phyloP scores from a whole-genome alignment of 768 basidiomycete genomes.

The Pholiota molesta region DNA sequence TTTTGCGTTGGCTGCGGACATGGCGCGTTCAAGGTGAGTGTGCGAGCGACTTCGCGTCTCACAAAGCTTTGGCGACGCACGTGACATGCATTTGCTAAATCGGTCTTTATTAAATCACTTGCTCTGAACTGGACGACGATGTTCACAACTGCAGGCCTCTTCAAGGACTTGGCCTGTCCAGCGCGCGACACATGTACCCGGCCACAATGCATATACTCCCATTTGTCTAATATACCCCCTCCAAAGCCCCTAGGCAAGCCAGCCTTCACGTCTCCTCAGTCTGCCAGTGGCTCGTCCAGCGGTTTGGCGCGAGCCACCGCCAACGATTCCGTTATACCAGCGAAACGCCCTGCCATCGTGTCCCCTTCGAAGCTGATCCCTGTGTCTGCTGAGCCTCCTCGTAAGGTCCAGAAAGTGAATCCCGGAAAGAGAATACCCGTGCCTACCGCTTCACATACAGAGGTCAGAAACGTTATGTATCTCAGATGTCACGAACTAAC shows the following conservation, averaged over 20 bases:
- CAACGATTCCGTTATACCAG: slow-evolving; percentile 38
- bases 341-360: slow-evolving; percentile 51
- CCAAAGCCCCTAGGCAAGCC: slow-evolving; percentile 33
- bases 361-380: slow-evolving; percentile 32
- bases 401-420: slow-evolving; percentile 64
- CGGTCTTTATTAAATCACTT: too few relatives aligned
- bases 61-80: not conserved
- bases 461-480: slow-evolving; percentile 27
- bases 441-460: slow-evolving; percentile 40
- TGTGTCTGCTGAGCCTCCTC: slow-evolving; percentile 51
- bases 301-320: slow-evolving; percentile 19
- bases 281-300: slow-evolving; percentile 3
- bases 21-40: not conserved
- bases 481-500: slow-evolving; percentile 4
- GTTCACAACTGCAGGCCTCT: slow-evolving; percentile 66
- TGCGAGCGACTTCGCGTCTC: not conserved
- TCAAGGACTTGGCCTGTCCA: slow-evolving; percentile 64
- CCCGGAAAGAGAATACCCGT: slow-evolving; percentile 42
- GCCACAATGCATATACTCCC: slow-evolving; percentile 68
- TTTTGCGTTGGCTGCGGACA: slow-evolving; percentile 13
- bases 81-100: slow-evolving; percentile 13
- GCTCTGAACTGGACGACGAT: slow-evolving; percentile 39
- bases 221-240: slow-evolving; percentile 41
- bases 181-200: slow-evolving; percentile 50
- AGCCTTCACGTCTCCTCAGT: slow-evolving; percentile 16